Conservation (phyloP, 768 basidiomycete genomes). For the Collybia nuda region DNA sequence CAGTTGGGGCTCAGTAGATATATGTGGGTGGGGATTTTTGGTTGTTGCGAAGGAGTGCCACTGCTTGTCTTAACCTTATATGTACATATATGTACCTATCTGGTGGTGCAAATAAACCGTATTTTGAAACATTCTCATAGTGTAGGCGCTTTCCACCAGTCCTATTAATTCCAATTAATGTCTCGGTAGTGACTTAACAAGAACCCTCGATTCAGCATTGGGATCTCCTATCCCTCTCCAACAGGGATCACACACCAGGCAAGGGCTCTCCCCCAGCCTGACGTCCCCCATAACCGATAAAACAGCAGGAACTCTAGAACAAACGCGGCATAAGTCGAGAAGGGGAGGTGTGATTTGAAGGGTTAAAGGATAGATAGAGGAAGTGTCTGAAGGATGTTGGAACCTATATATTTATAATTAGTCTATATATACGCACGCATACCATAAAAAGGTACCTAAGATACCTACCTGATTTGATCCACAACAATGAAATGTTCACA, state of each 20-base stretch:
- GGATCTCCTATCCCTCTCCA: conserved; percentile 71
- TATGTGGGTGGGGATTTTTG: too few species aligned
- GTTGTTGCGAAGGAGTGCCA: too few species aligned
- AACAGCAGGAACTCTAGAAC: conserved; percentile 68
- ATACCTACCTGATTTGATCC: conserved; percentile 65
- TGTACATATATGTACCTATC: too few species aligned
- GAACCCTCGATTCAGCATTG: conserved; percentile 35
- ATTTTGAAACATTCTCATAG: too few species aligned
- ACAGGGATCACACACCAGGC: conserved; percentile 69
- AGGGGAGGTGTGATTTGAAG: conserved; percentile 62
- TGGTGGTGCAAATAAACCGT: too few species aligned
- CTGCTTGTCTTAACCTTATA: too few species aligned
- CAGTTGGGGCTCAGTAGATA: too few species aligned
- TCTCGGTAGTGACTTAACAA: conserved; percentile 52
- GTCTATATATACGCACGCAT: background rate
- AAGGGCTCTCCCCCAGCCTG: conserved; percentile 77
- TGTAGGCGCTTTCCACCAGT: too few species aligned
- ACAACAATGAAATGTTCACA: conserved; percentile 81
- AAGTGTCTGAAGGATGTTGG: conserved; percentile 55
- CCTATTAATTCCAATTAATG: too few species aligned
- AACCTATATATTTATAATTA: conserved; percentile 38
- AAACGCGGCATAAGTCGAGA: conserved; percentile 66
- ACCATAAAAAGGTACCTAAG: conserved; percentile 6
- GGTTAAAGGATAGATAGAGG: conserved; percentile 64
- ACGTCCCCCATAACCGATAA: conserved; percentile 69